These are phyloP conservation scores for Athelia sp. DNA, from an alignment of 1,284 basidiomycete genomes.

Conservation along the genomic window DNA sequence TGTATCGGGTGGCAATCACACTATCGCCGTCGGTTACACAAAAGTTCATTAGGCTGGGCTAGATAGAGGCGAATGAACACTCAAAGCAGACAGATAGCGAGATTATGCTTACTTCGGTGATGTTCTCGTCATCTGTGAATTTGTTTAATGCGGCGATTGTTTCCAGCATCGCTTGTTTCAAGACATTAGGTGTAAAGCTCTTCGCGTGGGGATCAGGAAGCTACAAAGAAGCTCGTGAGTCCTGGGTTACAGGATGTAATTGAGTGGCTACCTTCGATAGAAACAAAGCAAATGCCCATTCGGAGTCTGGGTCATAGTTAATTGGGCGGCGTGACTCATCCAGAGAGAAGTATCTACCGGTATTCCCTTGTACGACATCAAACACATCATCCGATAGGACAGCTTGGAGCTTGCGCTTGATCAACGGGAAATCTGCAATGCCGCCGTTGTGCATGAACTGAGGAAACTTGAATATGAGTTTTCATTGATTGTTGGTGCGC, in stretches of 20 bases:
- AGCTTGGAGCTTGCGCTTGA: slow-evolving; percentile 79
- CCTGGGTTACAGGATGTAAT: neutral
- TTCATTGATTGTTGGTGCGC: neutral
- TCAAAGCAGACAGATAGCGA: neutral
- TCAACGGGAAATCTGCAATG: slow-evolving; percentile 74
- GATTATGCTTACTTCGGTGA: slow-evolving; percentile 53
- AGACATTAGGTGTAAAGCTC: slow-evolving; percentile 55
- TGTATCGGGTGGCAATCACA: slow-evolving; percentile 92
- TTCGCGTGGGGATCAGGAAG: slow-evolving; percentile 75
- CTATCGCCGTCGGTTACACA: slow-evolving; percentile 93
- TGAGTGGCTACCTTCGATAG: slow-evolving; percentile 64
- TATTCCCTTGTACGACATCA: slow-evolving; percentile 84
- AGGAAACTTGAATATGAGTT: slow-evolving; percentile 5
- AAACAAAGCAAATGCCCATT: slow-evolving; percentile 93
- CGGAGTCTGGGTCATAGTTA: slow-evolving; percentile 61
- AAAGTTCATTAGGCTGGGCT: slow-evolving; percentile 95
- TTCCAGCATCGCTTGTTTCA: slow-evolving; percentile 81
- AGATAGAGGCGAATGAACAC: slow-evolving; percentile 7
- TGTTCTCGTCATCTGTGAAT: slow-evolving; percentile 69
- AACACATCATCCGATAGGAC: slow-evolving; percentile 80
- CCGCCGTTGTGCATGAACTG: slow-evolving; percentile 97
- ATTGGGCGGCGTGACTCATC: slow-evolving; percentile 1
- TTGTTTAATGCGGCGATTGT: slow-evolving; percentile 79
- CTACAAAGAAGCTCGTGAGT: slow-evolving; percentile 32
- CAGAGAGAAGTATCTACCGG: slow-evolving; percentile 43